A percentile compares a stretch with the other conserved stretches of the same genome.
Conservation (phyloP, 192 early-diverging fungal species). For the Umbelopsis sp. region DNA sequence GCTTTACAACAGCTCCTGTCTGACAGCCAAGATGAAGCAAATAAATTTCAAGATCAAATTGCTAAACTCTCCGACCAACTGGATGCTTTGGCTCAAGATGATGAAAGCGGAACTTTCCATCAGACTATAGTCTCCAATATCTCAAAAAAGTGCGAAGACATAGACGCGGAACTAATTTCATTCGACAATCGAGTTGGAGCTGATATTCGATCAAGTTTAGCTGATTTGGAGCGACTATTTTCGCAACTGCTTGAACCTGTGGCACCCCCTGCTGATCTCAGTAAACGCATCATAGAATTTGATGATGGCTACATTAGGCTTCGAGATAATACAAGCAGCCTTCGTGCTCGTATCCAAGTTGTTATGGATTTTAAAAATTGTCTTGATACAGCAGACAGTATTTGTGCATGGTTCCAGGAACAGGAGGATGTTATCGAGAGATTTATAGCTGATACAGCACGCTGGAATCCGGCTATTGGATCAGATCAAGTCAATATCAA, state of each 20-base stretch:
- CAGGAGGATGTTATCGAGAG: neutral
- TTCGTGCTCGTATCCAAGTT: neutral
- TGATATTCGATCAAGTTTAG: neutral
- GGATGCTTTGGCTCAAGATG: neutral
- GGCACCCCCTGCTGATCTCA: neutral
- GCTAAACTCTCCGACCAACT: neutral
- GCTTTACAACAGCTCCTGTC: neutral
- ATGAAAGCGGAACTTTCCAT: neutral
- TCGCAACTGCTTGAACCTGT: conserved; percentile 6
- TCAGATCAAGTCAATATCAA: conserved; percentile 3
- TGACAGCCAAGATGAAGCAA: neutral
- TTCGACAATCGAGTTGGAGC: neutral
- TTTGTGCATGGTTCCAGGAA: neutral
- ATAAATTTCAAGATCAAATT: neutral
- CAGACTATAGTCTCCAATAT: neutral
- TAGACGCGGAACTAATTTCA: neutral
- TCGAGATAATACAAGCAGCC: neutral
- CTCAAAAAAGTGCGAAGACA: neutral
- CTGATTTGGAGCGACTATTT: conserved; percentile 1
- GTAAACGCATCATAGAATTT: neutral
- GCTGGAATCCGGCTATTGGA: conserved; percentile 12
- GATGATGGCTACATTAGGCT: neutral
- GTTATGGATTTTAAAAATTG: neutral
- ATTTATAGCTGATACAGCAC: conserved; percentile 1
- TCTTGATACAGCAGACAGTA: neutral